Evolutionary conservation across 768 basidiomycete genomes (phyloP).

Genomic region (Termitomyces sp.): DNA sequence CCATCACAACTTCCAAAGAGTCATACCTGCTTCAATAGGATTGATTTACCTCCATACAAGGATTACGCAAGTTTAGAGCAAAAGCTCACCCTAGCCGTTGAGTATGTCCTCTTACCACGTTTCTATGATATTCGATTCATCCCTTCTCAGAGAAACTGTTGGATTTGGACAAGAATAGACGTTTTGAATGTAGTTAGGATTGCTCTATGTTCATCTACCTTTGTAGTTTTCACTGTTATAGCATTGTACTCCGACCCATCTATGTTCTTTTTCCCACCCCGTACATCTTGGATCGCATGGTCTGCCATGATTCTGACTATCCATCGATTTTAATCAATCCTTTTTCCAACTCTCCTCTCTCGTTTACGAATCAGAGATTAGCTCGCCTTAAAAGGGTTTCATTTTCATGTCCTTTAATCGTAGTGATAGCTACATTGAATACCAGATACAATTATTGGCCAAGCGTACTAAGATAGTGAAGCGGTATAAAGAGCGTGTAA

Average conservation of each 20-base stretch:
- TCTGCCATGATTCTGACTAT: background rate
- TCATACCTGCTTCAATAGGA: constrained; percentile 93
- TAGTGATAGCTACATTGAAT: constrained; percentile 11
- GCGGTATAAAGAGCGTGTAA: background rate
- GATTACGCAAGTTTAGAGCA: constrained; percentile 93
- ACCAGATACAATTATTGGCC: constrained; percentile 8
- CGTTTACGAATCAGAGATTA: background rate
- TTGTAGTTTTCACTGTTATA: background rate
- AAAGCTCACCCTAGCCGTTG: constrained; percentile 90
- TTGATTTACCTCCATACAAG: constrained; percentile 97
- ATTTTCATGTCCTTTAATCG: constrained; percentile 6
- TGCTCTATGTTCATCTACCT: constrained; percentile 4
- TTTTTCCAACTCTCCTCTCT: background rate
- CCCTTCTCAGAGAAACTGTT: constrained; percentile 68
- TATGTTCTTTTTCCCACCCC: background rate
- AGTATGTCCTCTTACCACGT: constrained; percentile 49
- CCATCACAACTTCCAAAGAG: constrained; percentile 95
- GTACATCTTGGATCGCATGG: background rate
- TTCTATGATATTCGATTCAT: constrained; percentile 11
- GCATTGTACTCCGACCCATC: background rate
- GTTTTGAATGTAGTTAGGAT: background rate
- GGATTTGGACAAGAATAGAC: constrained; percentile 89
- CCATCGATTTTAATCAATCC: background rate
- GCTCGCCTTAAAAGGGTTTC: background rate
- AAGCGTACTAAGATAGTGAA: constrained; percentile 7